These are phyloP conservation scores for Tetramitus jugosus DNA, from an alignment of 208 protist genomes.

Conservation along the genomic window DNA sequence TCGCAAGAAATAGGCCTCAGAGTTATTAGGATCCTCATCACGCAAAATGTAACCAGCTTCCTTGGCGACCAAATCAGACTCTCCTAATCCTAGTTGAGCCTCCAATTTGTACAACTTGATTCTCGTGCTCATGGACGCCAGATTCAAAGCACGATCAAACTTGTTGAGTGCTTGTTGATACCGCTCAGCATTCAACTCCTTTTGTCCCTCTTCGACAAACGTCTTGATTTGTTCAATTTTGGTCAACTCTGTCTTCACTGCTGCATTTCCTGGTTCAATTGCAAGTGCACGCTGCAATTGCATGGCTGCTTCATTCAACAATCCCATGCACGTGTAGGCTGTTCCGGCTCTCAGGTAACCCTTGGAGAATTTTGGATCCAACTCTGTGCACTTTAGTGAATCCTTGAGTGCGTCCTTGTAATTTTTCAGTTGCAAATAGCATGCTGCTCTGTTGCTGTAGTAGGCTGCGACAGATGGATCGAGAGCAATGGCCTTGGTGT, in stretches of 20 bases:
- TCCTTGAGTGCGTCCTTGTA: conserved; percentile 42
- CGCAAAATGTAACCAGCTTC: conserved; percentile 20
- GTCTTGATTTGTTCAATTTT: neutral
- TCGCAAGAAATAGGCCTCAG: neutral
- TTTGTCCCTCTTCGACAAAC: conserved; percentile 39
- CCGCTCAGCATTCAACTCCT: conserved; percentile 46
- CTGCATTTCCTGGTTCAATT: neutral
- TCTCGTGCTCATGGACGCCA: conserved; percentile 30
- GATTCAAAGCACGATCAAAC: conserved; percentile 32
- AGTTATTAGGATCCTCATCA: conserved; percentile 32
- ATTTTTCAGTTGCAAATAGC: conserved; percentile 52
- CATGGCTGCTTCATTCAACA: neutral
- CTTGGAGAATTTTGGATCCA: conserved; percentile 3
- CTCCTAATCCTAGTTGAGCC: conserved; percentile 44
- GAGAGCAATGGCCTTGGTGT: conserved; percentile 56
- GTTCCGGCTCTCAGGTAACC: neutral
- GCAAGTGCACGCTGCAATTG: neutral
- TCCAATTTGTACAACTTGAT: conserved; percentile 29
- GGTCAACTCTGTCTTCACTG: neutral
- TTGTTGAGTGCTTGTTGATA: conserved; percentile 43
- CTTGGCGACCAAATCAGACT: conserved; percentile 44
- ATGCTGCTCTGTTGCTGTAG: conserved; percentile 60
- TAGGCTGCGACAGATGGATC: conserved; percentile 47
- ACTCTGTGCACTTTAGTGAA: neutral
- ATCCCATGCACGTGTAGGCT: neutral